phyloP scores from a whole-genome alignment of 192 early-diverging fungal genomes.

The Backusella liffmaniae region DNA sequence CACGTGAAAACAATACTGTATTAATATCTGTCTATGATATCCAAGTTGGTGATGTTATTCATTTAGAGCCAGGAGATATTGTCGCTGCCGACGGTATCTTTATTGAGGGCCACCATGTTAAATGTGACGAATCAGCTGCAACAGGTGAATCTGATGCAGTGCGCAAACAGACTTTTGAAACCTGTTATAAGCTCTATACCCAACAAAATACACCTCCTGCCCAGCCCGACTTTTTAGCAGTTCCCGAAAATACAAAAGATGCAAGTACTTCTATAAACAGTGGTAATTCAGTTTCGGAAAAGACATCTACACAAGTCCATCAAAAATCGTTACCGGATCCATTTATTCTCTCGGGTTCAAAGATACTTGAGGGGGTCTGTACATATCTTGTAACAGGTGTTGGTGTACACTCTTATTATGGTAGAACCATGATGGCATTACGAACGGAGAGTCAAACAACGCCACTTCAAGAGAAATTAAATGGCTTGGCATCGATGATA shows the following conservation, averaged over 20 bases:
- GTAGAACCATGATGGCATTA: constrained; percentile 84
- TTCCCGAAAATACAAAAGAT: constrained; percentile 4
- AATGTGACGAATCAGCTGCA: constrained; percentile 88
- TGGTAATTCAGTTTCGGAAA: background rate
- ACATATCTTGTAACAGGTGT: constrained; percentile 82
- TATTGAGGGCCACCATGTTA: constrained; percentile 75
- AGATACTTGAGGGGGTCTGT: constrained; percentile 88
- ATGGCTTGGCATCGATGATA: constrained; percentile 85
- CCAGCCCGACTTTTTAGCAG: background rate
- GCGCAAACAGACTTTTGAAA: constrained; percentile 66
- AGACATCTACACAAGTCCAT: constrained; percentile 22
- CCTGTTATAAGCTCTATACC: constrained; percentile 29
- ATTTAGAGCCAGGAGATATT: constrained; percentile 91
- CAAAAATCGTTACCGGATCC: constrained; percentile 54
- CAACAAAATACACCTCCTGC: background rate
- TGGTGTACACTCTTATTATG: constrained; percentile 87
- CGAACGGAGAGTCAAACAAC: constrained; percentile 85
- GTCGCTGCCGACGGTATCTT: constrained; percentile 90
- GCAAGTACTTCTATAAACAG: background rate
- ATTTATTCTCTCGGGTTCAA: constrained; percentile 92
- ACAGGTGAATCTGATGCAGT: constrained; percentile 96
- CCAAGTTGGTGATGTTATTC: constrained; percentile 87
- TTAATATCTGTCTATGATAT: constrained; percentile 78
- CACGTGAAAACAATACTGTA: constrained; percentile 65
- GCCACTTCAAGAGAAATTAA: constrained; percentile 91